These are phyloP conservation scores for Mortierella sp. DNA, from an alignment of 371 early-diverging fungal species.

Conservation along the genomic window DNA sequence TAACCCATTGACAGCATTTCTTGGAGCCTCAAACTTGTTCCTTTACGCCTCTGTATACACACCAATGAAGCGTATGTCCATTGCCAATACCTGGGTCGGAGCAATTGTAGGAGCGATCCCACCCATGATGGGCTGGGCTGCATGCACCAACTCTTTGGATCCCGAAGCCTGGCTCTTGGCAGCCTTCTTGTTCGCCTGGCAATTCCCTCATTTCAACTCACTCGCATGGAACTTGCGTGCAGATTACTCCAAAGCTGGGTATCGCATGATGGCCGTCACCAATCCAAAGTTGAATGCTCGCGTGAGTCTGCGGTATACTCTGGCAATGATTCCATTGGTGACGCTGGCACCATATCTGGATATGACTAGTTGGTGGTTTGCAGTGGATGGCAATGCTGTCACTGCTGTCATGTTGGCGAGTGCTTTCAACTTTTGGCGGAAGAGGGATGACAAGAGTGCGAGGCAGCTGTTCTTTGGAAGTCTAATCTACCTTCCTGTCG, in stretches of 20 bases:
- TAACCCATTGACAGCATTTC: constrained; percentile 84
- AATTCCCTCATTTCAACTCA: constrained; percentile 98
- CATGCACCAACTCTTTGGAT: constrained; percentile 84
- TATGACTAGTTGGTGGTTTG: constrained; percentile 86
- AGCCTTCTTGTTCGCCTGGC: constrained; percentile 93
- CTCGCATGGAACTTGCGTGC: constrained; percentile 91
- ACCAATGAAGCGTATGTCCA: constrained; percentile 93
- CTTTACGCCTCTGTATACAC: constrained; percentile 95
- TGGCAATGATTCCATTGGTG: constrained; percentile 89
- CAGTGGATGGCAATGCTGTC: constrained; percentile 78
- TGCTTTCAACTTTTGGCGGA: constrained; percentile 83
- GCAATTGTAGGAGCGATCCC: constrained; percentile 97
- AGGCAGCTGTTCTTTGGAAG: constrained; percentile 93
- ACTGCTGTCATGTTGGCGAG: constrained; percentile 79
- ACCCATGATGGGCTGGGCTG: constrained; percentile 98
- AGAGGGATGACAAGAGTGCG: constrained; percentile 83
- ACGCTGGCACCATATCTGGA: constrained; percentile 75
- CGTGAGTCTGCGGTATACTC: constrained; percentile 86
- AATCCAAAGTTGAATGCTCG: constrained; percentile 91
- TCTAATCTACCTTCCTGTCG: constrained; percentile 88
- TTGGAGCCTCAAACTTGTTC: constrained; percentile 89
- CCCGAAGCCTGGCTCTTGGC: constrained; percentile 87
- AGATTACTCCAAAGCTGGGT: constrained; percentile 97
- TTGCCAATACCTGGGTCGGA: constrained; percentile 97
- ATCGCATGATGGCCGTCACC: constrained; percentile 94